Base-by-base conservation (phyloP, 805 yeast species). In the Wickerhamomyces ciferrii region DNA sequence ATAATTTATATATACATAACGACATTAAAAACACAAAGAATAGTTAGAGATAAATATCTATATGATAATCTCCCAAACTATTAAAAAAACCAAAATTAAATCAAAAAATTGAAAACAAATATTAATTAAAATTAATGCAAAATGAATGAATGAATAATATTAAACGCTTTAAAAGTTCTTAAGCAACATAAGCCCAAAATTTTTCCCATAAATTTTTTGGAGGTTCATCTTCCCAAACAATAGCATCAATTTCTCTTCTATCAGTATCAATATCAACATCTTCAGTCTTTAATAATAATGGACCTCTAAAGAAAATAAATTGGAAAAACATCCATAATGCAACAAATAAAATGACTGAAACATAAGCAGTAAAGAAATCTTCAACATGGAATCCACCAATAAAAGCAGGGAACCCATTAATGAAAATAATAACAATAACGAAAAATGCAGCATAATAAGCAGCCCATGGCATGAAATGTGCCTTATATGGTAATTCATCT, bases 321-420 rank as follows among this genome's bases (percentile, higher is more conserved):
- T 51, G 84, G 76, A 65, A 79, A 55, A 69, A 73, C 6, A 72
- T 44, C 76, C 77, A 83, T 5, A 74, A 55, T 3, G 70, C 75
- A 34, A 63, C 74, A 53, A 79, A 76, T 44, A 81, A 63, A 31
- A 84, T 71, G 39, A 83, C 62, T 18, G 89, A 84, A 46, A 84
- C 69, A 60, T 85, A 85, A 23, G 81, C 70, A 18, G 84, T 75
- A 61, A 85, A 78, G 67, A 84, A 84, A n/a, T 67, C 66, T 5
- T 74, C 53, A 4, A 76, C 83, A 44, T 63, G 70, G 56, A 79
- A 67, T 20, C 36, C 36, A n/a, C 63, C 64, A 48, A 77, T 79
- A 67, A 86, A 86, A 2, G 76, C 77, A 7, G 69, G 55, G 63
- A 74, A 85, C 46, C 94, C 94, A 66, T 86, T 91, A 46, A 86